Evolutionary conservation across 257 asterid genomes (phyloP), one percentile per base, ranked within the genome.

Genomic region (Solanum sitiens): DNA sequence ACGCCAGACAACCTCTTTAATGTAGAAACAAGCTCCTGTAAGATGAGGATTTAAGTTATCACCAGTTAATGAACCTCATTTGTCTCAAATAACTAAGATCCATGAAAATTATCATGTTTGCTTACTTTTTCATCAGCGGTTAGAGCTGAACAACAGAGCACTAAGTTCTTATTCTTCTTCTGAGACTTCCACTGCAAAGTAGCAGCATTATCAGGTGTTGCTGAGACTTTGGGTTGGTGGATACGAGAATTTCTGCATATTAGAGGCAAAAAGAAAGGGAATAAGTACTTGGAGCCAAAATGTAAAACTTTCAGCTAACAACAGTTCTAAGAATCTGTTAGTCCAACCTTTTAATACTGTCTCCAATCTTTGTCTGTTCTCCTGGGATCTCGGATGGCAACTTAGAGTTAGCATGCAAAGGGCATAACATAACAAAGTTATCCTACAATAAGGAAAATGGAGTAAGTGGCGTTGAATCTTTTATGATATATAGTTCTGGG

Each of bases 361-460:
- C 91, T 92, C 88, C 75, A 80, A 47, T 89, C 92, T 87, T 88
- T 61, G 93, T 74, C 85, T 91, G 90, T 87, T 94, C 77, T 86
- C 87, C 89, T 70, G 90, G 90, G 65, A 83, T 86, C 88, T 92
- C 97, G 44, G 82, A 90, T 53, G 99, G 99, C 89, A 97, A 93
- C 88, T 91, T 90, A 89, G 88, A 90, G 65, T 92, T 85, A 37
- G 92, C 92, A 92, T 97, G 99, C 75, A 88, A 89, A 85, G 99
- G 99, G 89, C 99, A 97, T 71, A 95, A 89, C 93, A 95, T 90
- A 68, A 95, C 98, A 90, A 95, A 97, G 89, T 95, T 93, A 40
- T 95, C 98, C 98, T 95, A 94, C n/a, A 83, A 89, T 37, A 40
- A 72, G 83, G 73, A n/a, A 79, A 76, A 42, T 45, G 88, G 73